Conservation (phyloP, 2,329 filamentous ascomycete species). For the Tetracladium maxilliforme region DNA sequence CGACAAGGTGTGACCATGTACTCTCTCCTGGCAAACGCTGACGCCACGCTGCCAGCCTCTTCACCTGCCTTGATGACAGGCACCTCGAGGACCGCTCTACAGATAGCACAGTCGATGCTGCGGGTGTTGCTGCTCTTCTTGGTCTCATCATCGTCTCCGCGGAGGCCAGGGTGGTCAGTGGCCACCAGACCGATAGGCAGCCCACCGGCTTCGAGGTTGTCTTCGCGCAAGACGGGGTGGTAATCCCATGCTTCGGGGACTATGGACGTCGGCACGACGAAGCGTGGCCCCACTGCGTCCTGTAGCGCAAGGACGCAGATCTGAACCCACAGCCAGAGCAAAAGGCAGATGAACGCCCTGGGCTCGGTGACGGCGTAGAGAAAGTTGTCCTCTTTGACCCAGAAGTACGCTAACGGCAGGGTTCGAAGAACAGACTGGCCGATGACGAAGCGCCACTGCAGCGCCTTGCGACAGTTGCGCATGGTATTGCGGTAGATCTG, state of each 20-base stretch:
- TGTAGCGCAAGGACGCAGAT: conserved; percentile 66
- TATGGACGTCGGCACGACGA: conserved; percentile 53
- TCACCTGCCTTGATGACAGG: conserved; percentile 55
- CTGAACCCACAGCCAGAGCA: conserved; percentile 79
- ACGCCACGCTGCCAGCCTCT: conserved; percentile 21
- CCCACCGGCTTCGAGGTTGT: conserved; percentile 64
- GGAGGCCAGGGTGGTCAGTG: conserved; percentile 8
- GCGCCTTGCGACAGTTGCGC: conserved; percentile 79
- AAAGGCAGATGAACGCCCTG: conserved; percentile 46
- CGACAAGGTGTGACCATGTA: conserved; percentile 98
- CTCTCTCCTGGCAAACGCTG: conserved; percentile 52
- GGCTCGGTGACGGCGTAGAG: conserved; percentile 61
- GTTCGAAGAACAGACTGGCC: conserved; percentile 71
- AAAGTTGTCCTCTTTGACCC: conserved; percentile 63
- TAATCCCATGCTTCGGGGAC: conserved; percentile 80
- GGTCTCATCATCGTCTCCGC: too few species aligned
- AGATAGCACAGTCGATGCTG: conserved; percentile 86
- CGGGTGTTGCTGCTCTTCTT: conserved; percentile 27
- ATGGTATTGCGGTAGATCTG: conserved; percentile 84
- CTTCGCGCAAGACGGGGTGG: conserved; percentile 75
- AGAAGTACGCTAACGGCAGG: conserved; percentile 75
- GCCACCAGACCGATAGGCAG: conserved; percentile 61
- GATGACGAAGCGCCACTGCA: conserved; percentile 82
- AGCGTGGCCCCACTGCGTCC: conserved; percentile 76
- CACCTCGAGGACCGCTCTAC: conserved; percentile 81